A percentile compares a stretch with the other conserved stretches of the same genome.
Conservation (phyloP, 106 monocot genomes). For the Dactylorhiza incarnata region DNA sequence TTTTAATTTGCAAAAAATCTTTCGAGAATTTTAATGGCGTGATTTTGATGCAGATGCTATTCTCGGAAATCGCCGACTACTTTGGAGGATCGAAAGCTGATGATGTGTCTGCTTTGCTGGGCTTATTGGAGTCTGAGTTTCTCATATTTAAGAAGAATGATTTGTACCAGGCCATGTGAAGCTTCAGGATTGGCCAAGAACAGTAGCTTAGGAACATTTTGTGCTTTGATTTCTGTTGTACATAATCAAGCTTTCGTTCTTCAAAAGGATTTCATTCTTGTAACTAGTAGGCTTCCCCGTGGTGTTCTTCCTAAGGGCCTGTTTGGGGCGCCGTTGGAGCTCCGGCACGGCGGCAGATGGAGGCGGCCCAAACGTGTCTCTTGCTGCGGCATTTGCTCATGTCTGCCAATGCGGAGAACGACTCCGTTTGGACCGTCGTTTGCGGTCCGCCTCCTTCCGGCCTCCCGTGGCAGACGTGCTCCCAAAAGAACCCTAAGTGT, state of each 20-base stretch:
- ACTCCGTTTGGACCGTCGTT: too few species aligned
- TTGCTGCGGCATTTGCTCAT: too few species aligned
- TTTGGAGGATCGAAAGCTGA: conserved; percentile 47
- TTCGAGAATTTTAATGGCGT: neutral
- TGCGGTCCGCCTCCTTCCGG: too few species aligned
- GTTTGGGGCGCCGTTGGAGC: too few species aligned
- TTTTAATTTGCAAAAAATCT: neutral
- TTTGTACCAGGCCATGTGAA: conserved; percentile 49
- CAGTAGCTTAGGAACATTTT: neutral
- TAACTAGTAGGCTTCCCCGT: too few species aligned
- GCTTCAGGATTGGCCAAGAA: neutral
- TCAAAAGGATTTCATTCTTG: too few species aligned
- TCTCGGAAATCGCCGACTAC: conserved; percentile 27
- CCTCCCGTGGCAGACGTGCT: too few species aligned
- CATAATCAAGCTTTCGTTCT: neutral
- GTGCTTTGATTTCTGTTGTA: neutral
- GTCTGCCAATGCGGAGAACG: too few species aligned
- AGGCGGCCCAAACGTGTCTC: too few species aligned
- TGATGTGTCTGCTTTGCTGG: conserved; percentile 30
- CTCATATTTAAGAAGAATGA: conserved; percentile 73
- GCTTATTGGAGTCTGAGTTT: conserved; percentile 59
- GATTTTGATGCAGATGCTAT: conserved; percentile 37
- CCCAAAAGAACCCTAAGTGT: too few species aligned
- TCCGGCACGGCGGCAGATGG: too few species aligned
- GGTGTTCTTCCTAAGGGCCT: too few species aligned